Conservation (phyloP, 2,329 filamentous ascomycete genomes). For the Penicillium sp. region DNA sequence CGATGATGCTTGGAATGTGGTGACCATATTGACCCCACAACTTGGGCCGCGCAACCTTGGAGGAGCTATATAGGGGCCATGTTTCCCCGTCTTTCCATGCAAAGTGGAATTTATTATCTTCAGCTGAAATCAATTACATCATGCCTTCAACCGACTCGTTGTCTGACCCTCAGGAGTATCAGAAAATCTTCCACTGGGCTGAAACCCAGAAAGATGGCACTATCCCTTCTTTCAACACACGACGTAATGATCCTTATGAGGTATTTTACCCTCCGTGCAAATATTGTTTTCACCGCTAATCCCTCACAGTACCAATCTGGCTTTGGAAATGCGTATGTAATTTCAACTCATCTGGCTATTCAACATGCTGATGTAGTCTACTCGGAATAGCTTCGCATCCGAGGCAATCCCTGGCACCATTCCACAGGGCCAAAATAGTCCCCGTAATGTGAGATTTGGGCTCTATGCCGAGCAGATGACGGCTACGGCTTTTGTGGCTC, state of each 20-base stretch:
- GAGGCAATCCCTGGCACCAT: slow-evolving; percentile 43
- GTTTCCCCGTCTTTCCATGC: background rate
- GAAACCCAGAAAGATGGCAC: slow-evolving; percentile 60
- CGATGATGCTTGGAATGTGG: background rate
- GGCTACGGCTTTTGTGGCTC: slow-evolving; percentile 62
- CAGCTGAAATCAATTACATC: slow-evolving; percentile 1
- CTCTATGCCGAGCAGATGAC: slow-evolving; percentile 51
- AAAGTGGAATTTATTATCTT: background rate
- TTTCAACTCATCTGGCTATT: slow-evolving; percentile 13
- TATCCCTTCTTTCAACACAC: slow-evolving; percentile 56
- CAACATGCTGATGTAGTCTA: slow-evolving; percentile 28
- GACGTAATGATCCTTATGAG: slow-evolving; percentile 57
- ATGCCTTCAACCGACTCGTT: slow-evolving; percentile 30
- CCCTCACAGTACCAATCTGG: slow-evolving; percentile 56
- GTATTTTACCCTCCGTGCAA: slow-evolving; percentile 30
- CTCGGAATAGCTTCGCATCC: slow-evolving; percentile 32
- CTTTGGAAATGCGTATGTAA: slow-evolving; percentile 53
- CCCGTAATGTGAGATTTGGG: slow-evolving; percentile 39
- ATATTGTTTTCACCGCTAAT: background rate
- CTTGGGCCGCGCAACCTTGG: background rate
- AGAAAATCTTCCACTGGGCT: slow-evolving; percentile 59
- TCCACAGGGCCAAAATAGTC: slow-evolving; percentile 41
- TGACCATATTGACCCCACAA: slow-evolving; percentile 3
- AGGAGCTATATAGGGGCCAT: background rate
- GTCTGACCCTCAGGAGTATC: slow-evolving; percentile 45